Evolutionary conservation across 768 basidiomycete genomes (phyloP).

Genomic region (Megacollybia marginata): DNA sequence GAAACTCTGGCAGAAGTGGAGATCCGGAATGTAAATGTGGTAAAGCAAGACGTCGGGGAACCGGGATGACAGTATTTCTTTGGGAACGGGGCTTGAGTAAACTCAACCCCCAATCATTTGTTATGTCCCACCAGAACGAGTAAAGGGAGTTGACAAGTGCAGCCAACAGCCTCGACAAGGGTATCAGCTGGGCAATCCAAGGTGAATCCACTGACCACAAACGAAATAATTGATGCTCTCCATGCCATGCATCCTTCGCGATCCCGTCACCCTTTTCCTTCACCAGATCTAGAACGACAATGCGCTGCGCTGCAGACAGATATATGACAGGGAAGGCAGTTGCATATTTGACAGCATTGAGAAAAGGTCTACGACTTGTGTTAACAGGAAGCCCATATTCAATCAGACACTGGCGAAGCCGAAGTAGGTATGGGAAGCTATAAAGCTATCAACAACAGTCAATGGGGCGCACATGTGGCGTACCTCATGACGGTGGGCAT

Average conservation of each 20-base stretch:
- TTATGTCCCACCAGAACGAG: slow-evolving; percentile 99
- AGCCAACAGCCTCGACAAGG: slow-evolving; percentile 60
- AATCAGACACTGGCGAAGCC: slow-evolving; percentile 88
- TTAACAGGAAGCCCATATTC: slow-evolving; percentile 67
- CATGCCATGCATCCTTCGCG: slow-evolving; percentile 52
- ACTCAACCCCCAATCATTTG: slow-evolving; percentile 94
- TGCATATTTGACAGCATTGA: slow-evolving; percentile 94
- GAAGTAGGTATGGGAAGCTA: slow-evolving; percentile 84
- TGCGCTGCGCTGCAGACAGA: slow-evolving; percentile 84
- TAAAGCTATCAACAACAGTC: slow-evolving; percentile 3
- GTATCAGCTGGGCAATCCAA: not conserved
- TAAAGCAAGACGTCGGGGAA: slow-evolving; percentile 37
- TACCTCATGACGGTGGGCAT: slow-evolving; percentile 86
- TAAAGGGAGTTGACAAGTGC: slow-evolving; percentile 87
- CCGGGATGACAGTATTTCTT: slow-evolving; percentile 18
- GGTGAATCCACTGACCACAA: slow-evolving; percentile 55
- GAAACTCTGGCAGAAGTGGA: slow-evolving; percentile 9
- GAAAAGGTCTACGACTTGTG: slow-evolving; percentile 64
- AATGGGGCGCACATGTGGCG: slow-evolving; percentile 7
- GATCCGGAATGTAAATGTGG: slow-evolving; percentile 37
- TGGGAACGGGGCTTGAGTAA: slow-evolving; percentile 42
- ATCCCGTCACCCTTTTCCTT: slow-evolving; percentile 38
- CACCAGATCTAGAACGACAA: slow-evolving; percentile 54
- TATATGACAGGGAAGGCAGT: slow-evolving; percentile 95
- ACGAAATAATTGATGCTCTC: slow-evolving; percentile 72